Evolutionary conservation across 2,329 filamentous ascomycete species (phyloP), one percentile per base, ranked within the genome.

Genomic region (Phyllosticta capitalensis): DNA sequence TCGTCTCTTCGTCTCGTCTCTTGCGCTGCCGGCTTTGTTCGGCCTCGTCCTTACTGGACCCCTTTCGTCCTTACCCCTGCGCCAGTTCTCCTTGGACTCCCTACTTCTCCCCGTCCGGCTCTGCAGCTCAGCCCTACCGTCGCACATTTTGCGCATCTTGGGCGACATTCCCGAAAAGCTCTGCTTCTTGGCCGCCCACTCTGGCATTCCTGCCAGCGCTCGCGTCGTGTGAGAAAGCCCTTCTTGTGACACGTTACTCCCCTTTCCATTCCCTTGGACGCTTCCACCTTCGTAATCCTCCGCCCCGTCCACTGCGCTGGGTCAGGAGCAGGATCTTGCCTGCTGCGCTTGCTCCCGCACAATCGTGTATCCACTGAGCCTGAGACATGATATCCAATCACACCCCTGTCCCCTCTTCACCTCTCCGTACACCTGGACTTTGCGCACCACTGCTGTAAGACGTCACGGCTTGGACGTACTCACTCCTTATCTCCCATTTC

Each of bases 401-500:
- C 61, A 51, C 24, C 58, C 61, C 58, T 60, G 54, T 24, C 54
- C 24, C 48, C 58, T n/a, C 45, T 20, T 24, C 49, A 52, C 51
- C 26, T 51, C 50, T 55, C 19, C 30, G 58, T 58, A 30, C 38
- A 38, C n/a, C 57, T 20, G 55, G 58, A 26, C 52, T 51, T 55
- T 30, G 54, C 64, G 64, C 69, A 68, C 65, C 63, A 69, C 66
- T 67, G 67, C 70, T 72, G 71, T 73, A 72, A 67, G 69, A 72
- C 71, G 67, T 68, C 66, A 66, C 66, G 54, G 57, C 59, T 64
- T 63, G 62, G 64, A 65, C 63, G 65, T 65, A 64, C 63, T 65
- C 61, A 51, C 62, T 63, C 60, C 61, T 60, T 59, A 56, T 60
- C 56, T 61, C 55, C 49, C 60, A 49, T 56, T 45, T 54, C 58